Conservation (phyloP, 768 basidiomycete species). For the Termitomyces titanicus region DNA sequence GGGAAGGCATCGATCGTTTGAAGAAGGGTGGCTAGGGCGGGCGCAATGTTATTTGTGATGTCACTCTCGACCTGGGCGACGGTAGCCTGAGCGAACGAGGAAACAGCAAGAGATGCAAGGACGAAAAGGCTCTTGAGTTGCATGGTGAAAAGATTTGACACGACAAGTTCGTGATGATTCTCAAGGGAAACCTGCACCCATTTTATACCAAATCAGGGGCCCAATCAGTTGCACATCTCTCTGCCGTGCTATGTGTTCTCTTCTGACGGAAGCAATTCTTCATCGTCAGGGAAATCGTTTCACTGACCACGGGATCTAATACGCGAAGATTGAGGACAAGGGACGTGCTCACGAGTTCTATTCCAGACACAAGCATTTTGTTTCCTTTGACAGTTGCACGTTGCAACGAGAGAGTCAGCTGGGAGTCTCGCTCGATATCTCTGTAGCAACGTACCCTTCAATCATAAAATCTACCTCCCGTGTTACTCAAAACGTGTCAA, state of each 20-base stretch:
- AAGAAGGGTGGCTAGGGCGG: constrained; percentile 25
- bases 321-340: background rate
- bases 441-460: background rate
- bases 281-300: background rate
- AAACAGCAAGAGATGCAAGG: constrained; percentile 21
- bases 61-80: constrained; percentile 27
- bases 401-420: constrained; percentile 5
- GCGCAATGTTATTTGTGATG: constrained; percentile 20
- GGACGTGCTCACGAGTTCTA: background rate
- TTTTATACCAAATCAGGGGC: background rate
- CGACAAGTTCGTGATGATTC: background rate
- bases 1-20: constrained; percentile 28
- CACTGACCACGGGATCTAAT: background rate
- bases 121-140: constrained; percentile 24
- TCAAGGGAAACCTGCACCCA: background rate
- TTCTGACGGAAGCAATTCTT: constrained; percentile 1
- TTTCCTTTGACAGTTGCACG: constrained; percentile 6
- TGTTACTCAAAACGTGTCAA: background rate
- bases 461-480: no score
- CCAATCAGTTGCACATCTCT: background rate
- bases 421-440: background rate
- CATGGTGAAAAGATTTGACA: constrained; percentile 16
- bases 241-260: background rate
- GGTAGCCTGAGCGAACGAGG: constrained; percentile 20
- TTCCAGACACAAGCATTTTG: background rate